A percentile compares a stretch with the other conserved stretches of the same genome.
Conservation (phyloP, 805 yeast genomes). For the Candida nanaspora region DNA sequence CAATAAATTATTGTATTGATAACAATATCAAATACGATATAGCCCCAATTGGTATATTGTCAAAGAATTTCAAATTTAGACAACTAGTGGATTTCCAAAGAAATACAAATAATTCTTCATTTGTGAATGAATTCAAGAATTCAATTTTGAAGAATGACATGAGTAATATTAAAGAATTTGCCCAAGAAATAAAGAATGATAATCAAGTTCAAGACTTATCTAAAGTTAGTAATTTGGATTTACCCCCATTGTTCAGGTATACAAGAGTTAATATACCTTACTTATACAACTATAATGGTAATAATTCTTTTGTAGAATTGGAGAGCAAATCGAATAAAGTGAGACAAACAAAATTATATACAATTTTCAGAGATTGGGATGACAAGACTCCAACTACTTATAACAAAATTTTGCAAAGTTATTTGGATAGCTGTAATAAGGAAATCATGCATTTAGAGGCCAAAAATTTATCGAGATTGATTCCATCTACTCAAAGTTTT, state of each 20-base stretch:
- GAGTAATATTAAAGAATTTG: slow-evolving; percentile 32
- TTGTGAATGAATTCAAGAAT: slow-evolving; percentile 31
- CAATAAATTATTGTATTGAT: slow-evolving; percentile 31
- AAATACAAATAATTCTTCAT: slow-evolving; percentile 48
- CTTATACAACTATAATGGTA: slow-evolving; percentile 70
- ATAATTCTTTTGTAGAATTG: slow-evolving; percentile 27
- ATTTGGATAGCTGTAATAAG: slow-evolving; percentile 28
- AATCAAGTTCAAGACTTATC: slow-evolving; percentile 7
- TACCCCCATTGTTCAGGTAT: slow-evolving; percentile 85
- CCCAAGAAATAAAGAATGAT: slow-evolving; percentile 15
- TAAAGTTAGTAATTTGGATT: slow-evolving; percentile 37
- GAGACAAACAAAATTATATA: slow-evolving; percentile 40
- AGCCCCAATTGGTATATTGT: slow-evolving; percentile 61
- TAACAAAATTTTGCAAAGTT: slow-evolving; percentile 40
- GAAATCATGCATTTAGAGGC: slow-evolving; percentile 28
- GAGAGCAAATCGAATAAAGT: neutral
- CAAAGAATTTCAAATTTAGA: slow-evolving; percentile 67
- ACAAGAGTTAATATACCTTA: slow-evolving; percentile 72
- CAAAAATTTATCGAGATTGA: slow-evolving; percentile 14
- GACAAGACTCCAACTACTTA: slow-evolving; percentile 42
- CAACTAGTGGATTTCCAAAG: slow-evolving; percentile 86
- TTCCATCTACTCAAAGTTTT: slow-evolving; percentile 19
- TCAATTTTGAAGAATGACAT: slow-evolving; percentile 38
- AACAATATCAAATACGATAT: slow-evolving; percentile 28
- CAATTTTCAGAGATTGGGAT: slow-evolving; percentile 45